Evolutionary conservation across 352 stramenopile species (phyloP).

Genomic region (Phytophthora ohioensis): DNA sequence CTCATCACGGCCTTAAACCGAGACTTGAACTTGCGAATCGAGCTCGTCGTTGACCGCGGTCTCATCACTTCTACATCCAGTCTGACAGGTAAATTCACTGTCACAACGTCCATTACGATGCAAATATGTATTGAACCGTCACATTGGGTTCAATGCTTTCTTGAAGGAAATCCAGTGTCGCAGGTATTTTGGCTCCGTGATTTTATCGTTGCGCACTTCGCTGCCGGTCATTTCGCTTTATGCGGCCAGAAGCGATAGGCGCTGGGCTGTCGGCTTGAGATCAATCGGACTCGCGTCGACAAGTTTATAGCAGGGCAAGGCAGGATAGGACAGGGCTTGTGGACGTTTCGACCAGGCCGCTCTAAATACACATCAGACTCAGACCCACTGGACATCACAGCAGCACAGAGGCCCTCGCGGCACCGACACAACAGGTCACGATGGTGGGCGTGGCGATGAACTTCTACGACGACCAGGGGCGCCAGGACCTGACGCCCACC

Average conservation of each 20-base stretch:
- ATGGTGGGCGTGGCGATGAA: constrained; percentile 55
- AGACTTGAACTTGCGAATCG: constrained; percentile 28
- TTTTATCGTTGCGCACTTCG: constrained; percentile 11
- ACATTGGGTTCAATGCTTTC: background rate
- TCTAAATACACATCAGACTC: constrained; percentile 15
- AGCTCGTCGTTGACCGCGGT: background rate
- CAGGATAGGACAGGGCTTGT: background rate
- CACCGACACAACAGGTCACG: constrained; percentile 9
- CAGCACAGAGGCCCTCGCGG: background rate
- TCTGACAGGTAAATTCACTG: background rate
- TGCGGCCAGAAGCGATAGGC: constrained; percentile 16
- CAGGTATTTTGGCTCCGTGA: constrained; percentile 13
- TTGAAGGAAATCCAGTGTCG: background rate
- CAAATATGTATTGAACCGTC: background rate
- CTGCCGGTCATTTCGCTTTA: constrained; percentile 23
- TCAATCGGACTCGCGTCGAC: background rate
- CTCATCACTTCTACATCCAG: background rate
- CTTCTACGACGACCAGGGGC: constrained; percentile 48
- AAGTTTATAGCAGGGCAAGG: background rate
- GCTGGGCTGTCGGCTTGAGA: constrained; percentile 13
- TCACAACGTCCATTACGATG: background rate
- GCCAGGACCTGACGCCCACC: constrained; percentile 44
- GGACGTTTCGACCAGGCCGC: constrained; percentile 5
- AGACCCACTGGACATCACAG: constrained; percentile 9
- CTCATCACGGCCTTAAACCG: constrained; percentile 15